Evolutionary conservation across 257 asterid genomes (phyloP).

Genomic region (Lycium ferocissimum): DNA sequence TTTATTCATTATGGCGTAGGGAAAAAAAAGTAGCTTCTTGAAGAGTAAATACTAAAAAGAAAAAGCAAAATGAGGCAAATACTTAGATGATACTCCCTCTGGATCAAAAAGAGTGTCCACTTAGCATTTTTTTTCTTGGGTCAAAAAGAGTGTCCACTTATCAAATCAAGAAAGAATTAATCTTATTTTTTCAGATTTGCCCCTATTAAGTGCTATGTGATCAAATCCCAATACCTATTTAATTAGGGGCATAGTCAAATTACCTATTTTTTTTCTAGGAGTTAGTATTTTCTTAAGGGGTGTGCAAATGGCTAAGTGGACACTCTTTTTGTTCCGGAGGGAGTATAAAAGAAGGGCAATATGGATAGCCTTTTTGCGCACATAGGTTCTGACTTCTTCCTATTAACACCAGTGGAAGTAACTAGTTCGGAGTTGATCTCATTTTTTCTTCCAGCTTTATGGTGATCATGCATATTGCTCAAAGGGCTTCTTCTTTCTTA

Average conservation of each 20-base stretch:
- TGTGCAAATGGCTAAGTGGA: no score
- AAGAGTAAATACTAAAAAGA: neutral
- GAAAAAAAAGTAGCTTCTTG: neutral
- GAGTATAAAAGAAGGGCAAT: neutral
- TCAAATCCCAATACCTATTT: no score
- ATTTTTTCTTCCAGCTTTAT: neutral
- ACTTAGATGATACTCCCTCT: neutral
- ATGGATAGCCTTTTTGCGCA: neutral
- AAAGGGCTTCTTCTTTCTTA: neutral
- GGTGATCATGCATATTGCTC: constrained; percentile 1
- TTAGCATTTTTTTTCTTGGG: no score
- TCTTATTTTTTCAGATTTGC: no score
- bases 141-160: no score
- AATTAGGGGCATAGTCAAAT: no score
- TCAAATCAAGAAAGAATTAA: no score
- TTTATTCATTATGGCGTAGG: neutral
- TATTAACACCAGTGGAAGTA: neutral
- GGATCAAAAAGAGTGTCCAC: no score
- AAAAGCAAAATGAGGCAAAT: neutral
- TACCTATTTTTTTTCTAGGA: no score
- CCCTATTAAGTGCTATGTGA: no score
- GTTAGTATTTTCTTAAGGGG: no score
- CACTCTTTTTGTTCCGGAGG: no score
- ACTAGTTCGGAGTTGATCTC: neutral
- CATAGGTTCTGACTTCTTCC: neutral